Evolutionary conservation across 179 eudicot genomes (phyloP).

Genomic region (Drosera spatulata): DNA sequence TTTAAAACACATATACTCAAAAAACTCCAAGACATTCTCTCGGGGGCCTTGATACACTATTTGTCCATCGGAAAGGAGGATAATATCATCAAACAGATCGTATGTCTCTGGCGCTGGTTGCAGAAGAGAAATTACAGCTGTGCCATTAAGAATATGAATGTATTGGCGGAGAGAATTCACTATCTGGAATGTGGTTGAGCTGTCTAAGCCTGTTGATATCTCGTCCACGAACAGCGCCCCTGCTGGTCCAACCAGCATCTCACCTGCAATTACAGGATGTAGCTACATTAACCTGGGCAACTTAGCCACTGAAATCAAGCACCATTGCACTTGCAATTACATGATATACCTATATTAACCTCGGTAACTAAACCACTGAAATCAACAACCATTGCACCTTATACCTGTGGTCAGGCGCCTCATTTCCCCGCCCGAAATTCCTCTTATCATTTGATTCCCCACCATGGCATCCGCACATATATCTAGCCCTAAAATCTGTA

Average conservation of each 20-base stretch:
- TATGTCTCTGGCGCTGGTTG: constrained; percentile 32
- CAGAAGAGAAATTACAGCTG: constrained; percentile 28
- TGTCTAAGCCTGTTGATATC: constrained; percentile 37
- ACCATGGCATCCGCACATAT: constrained; percentile 19
- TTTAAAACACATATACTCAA: constrained; percentile 24
- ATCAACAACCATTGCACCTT: no score
- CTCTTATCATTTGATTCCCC: constrained; percentile 18
- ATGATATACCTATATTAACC: no score
- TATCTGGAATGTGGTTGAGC: constrained; percentile 38
- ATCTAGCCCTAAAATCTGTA: constrained; percentile 11
- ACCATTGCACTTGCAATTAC: background rate
- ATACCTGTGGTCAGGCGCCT: constrained; percentile 18
- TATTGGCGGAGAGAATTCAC: constrained; percentile 17
- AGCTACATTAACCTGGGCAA: background rate
- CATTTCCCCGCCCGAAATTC: constrained; percentile 21
- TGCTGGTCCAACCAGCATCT: constrained; percentile 35
- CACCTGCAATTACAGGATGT: constrained; percentile 11
- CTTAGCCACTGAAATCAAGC: background rate
- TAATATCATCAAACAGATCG: constrained; percentile 26
- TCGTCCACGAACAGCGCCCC: constrained; percentile 21
- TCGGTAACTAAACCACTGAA: no score
- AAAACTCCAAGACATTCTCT: constrained; percentile 27
- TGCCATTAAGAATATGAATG: constrained; percentile 30
- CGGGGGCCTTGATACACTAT: constrained; percentile 32
- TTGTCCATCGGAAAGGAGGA: constrained; percentile 25